Conservation (phyloP, 352 stramenopile species). For the Phytopythium helicoides region DNA sequence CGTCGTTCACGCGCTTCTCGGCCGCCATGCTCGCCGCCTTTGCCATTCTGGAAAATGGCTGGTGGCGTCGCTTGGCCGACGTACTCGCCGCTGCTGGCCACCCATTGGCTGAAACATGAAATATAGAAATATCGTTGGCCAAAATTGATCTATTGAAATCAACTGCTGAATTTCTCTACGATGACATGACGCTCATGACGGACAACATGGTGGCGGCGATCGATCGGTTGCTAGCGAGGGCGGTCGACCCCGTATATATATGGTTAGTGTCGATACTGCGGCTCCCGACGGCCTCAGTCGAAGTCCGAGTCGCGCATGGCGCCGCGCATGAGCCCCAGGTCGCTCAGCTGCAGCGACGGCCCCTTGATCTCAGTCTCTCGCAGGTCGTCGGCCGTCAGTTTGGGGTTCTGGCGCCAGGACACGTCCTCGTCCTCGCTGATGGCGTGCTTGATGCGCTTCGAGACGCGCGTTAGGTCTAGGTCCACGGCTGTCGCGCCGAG, state of each 20-base stretch:
- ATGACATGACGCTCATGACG: no score
- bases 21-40: not conserved
- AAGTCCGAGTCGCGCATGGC: slow-evolving; percentile 20
- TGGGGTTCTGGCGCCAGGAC: slow-evolving; percentile 21
- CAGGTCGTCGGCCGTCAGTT: slow-evolving; percentile 53
- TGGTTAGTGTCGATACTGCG: no score
- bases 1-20: slow-evolving; percentile 33
- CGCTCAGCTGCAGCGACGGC: slow-evolving; percentile 36
- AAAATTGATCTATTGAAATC: no score
- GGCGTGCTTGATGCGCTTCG: slow-evolving; percentile 41
- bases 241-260: no score
- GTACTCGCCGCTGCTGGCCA: not conserved
- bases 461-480: slow-evolving; percentile 53
- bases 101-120: not conserved
- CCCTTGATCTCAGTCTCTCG: slow-evolving; percentile 37
- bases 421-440: slow-evolving; percentile 24
- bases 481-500: slow-evolving; percentile 30
- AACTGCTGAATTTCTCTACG: no score
- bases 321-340: slow-evolving; percentile 26
- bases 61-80: no score
- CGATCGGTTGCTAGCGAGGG: no score
- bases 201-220: no score
- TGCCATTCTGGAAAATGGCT: not conserved
- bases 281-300: slow-evolving; percentile 7
- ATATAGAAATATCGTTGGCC: no score